Conservation (phyloP, 176 grass and related monocot genomes). For the Panicum miliaceum region DNA sequence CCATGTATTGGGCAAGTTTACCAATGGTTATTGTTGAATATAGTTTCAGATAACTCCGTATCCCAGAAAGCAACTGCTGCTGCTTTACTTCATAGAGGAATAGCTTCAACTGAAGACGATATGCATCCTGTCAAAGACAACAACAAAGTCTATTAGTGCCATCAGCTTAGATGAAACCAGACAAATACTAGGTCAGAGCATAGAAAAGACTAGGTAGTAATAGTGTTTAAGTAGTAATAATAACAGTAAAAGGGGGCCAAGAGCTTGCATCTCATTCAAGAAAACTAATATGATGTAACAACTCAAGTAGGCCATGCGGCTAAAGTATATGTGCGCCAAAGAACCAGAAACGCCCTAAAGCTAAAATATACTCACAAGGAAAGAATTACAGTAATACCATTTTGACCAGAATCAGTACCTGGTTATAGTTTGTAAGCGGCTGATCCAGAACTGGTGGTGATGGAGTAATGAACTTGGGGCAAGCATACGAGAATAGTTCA, state of each 20-base stretch:
- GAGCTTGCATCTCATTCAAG: constrained; percentile 45
- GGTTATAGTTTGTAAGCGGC: constrained; percentile 90
- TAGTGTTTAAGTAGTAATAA: neutral
- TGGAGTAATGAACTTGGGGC: constrained; percentile 98
- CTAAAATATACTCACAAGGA: neutral
- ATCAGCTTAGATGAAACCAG: neutral
- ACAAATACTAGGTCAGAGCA: neutral
- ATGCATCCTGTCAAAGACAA: constrained; percentile 68
- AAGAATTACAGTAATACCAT: neutral
- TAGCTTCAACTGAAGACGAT: constrained; percentile 94
- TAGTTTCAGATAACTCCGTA: constrained; percentile 83
- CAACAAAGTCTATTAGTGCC: neutral
- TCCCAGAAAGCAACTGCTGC: constrained; percentile 84
- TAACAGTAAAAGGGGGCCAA: neutral
- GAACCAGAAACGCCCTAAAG: neutral
- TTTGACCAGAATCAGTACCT: constrained; percentile 49
- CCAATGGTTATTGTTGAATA: constrained; percentile 87
- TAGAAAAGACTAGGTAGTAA: neutral
- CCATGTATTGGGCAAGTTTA: constrained; percentile 96
- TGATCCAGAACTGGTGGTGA: constrained; percentile 73
- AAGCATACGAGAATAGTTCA: constrained; percentile 93
- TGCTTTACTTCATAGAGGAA: constrained; percentile 99
- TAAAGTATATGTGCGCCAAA: neutral
- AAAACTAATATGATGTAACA: neutral
- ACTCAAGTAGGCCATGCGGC: neutral